A percentile compares a stretch with the other conserved stretches of the same genome.
These are phyloP conservation scores for Penicillium janthinellum DNA, from an alignment of 2,329 filamentous ascomycete species.

Conservation along the genomic window DNA sequence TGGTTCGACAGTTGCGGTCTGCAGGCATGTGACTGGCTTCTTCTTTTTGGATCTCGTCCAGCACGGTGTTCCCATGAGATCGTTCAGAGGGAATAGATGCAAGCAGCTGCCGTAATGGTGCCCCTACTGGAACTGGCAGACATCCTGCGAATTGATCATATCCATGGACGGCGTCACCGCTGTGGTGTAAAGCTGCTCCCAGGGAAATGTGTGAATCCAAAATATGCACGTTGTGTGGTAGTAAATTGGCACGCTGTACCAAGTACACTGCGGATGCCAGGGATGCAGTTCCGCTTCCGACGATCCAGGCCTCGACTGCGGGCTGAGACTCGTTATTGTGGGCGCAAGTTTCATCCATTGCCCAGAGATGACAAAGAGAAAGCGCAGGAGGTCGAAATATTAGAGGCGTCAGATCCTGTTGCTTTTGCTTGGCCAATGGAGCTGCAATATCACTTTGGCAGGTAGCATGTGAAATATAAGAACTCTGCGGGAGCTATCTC, in stretches of 20 bases:
- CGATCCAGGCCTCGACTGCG: slow-evolving; percentile 5
- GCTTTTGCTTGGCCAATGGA: background rate
- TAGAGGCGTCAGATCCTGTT: background rate
- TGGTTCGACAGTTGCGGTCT: background rate
- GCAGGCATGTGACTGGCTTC: background rate
- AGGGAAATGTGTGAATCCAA: background rate
- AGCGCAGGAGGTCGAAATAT: background rate
- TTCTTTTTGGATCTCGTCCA: background rate
- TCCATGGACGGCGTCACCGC: background rate
- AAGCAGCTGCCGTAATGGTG: background rate
- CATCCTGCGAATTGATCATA: slow-evolving; percentile 3
- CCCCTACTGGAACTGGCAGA: background rate
- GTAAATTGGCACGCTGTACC: slow-evolving; percentile 1
- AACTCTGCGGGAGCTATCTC: background rate
- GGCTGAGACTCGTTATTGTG: background rate
- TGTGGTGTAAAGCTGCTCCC: background rate
- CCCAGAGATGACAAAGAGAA: background rate
- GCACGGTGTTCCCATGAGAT: background rate
- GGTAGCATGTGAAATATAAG: background rate
- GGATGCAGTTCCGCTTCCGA: slow-evolving; percentile 10
- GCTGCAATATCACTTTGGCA: background rate
- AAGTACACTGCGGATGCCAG: slow-evolving; percentile 7
- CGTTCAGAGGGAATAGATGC: background rate
- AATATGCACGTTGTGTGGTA: slow-evolving; percentile 2
- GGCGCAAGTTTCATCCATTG: background rate